Base-by-base conservation (phyloP, 208 protist genomes). In the Trypanosoma scelopori region DNA sequence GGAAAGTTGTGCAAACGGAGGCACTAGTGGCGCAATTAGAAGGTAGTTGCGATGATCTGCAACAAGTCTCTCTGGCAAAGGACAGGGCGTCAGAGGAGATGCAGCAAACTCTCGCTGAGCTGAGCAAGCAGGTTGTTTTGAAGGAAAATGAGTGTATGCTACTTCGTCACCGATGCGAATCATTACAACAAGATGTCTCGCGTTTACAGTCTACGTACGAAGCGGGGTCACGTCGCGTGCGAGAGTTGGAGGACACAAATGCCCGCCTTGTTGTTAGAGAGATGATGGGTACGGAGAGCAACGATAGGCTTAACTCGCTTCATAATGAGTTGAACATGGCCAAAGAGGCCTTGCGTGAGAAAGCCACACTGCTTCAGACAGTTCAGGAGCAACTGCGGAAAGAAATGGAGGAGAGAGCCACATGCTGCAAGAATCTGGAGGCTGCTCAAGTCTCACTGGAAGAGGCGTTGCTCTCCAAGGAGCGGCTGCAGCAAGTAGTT, bases 141-240 rank as follows among this genome's bases (percentile, higher is more conserved):
- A 89, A 86, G 22, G 89, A 95, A 20, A 92, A 92, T 55, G 89
- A 95, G 51, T 78, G 57, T 15, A 70, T 91, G 67, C 59, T 92
- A 18, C 56, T 95, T 53, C 85, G 82, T 12, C 78, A 81, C 12
- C 77, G 76, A 7, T 88, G 76, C 60, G 83, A 91, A 30, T 64
- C 71, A 2, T 51, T 92, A 18, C 73, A 85, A 55, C 62, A 30
- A n/a, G 89, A 95, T 16, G 53, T 79, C 1, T 62, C 70, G 18
- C 68, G 56, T 7, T 47, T 91, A n/a, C 76, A 82, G 7, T 64
- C 77, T 18, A 50, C 57, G 0, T 25, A 81, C 12, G 52, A 76
- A 15, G 55, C 39, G 0, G 84, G 87, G 58, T 67, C 76, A 23
- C 74, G 71, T 39, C 64, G 70, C 23, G 69, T 66, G 9, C 67